Conservation (phyloP, 805 yeast genomes). For the Candida germanica region DNA sequence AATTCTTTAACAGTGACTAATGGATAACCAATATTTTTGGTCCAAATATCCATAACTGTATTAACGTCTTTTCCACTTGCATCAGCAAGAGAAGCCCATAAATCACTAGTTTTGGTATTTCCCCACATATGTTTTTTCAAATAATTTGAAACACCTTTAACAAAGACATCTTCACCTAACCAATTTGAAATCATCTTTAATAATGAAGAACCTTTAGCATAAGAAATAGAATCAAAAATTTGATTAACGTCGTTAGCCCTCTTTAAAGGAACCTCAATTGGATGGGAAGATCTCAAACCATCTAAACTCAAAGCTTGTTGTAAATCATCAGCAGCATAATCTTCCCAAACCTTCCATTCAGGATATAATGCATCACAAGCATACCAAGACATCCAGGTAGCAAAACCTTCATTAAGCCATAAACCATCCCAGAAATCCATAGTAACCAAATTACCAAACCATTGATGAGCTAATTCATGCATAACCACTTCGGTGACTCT, state of each 20-base stretch:
- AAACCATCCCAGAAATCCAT: constrained; percentile 93
- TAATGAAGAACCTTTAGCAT: constrained; percentile 75
- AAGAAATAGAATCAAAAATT: constrained; percentile 81
- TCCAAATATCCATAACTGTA: constrained; percentile 76
- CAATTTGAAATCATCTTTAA: constrained; percentile 77
- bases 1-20: constrained; percentile 64
- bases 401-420: constrained; percentile 88
- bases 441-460: constrained; percentile 88
- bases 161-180: constrained; percentile 74
- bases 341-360: constrained; percentile 86
- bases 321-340: constrained; percentile 72
- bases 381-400: constrained; percentile 90
- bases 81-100: constrained; percentile 70
- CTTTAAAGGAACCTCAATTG: constrained; percentile 79
- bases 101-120: constrained; percentile 71
- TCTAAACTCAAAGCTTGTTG: constrained; percentile 75
- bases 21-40: constrained; percentile 76
- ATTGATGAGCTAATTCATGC: constrained; percentile 88
- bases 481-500: constrained; percentile 83
- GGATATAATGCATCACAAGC: constrained; percentile 75
- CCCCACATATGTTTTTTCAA: constrained; percentile 74
- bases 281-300: constrained; percentile 79
- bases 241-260: constrained; percentile 79
- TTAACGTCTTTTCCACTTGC: constrained; percentile 73
- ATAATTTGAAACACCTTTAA: constrained; percentile 76